These are phyloP conservation scores for Wickerhamiella cacticola DNA, from an alignment of 805 yeast genomes.

Conservation along the genomic window DNA sequence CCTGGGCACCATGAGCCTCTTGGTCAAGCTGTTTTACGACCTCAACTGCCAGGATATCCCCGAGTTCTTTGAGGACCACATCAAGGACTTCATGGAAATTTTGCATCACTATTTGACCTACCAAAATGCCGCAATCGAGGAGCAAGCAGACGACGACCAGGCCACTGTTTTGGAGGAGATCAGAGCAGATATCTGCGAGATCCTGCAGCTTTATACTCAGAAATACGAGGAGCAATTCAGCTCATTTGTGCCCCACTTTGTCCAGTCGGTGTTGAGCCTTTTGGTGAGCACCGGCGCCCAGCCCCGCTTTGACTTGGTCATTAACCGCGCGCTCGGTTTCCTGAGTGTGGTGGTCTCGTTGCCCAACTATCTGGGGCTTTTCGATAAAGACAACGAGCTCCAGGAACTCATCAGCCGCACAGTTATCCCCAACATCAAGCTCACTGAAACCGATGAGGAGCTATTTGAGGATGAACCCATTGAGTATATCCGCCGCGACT, in stretches of 20 bases:
- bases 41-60: conserved; percentile 97
- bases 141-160: conserved; percentile 50
- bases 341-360: conserved; percentile 69
- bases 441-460: conserved; percentile 84
- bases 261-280: conserved; percentile 70
- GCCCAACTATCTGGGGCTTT: conserved; percentile 50
- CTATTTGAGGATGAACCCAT: conserved; percentile 95
- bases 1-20: conserved; percentile 38
- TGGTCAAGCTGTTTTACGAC: conserved; percentile 78
- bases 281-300: conserved; percentile 54
- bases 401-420: conserved; percentile 71
- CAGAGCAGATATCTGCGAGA: conserved; percentile 73
- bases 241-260: conserved; percentile 59
- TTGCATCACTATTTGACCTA: conserved; percentile 70
- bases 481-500: conserved; percentile 78
- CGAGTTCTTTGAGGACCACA: conserved; percentile 89
- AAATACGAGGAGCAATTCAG: conserved; percentile 88
- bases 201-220: conserved; percentile 73
- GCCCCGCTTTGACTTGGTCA: conserved; percentile 72
- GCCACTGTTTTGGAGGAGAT: conserved; percentile 57
- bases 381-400: conserved; percentile 49
- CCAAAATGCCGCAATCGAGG: conserved; percentile 42
- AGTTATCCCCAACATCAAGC: conserved; percentile 73
- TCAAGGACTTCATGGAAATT: conserved; percentile 62
- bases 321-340: conserved; percentile 68